Evolutionary conservation across 2,329 filamentous ascomycete genomes (phyloP), one percentile per base, ranked within the genome.

Genomic region (Botrytis aclada): DNA sequence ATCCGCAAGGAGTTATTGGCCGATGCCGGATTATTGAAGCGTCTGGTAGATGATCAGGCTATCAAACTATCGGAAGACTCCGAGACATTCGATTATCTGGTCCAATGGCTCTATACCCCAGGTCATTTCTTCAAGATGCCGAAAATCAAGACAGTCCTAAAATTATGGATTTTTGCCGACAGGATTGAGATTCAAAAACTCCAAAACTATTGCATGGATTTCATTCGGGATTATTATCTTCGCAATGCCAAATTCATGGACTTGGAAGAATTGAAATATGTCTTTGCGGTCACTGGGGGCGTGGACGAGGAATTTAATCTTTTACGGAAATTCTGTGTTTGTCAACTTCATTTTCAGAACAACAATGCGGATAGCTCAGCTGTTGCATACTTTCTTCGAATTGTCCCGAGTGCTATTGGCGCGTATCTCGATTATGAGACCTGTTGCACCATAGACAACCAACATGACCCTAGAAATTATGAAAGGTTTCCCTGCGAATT

Each of bases 61-160:
- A 12, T 51, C 14, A 6, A 12, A 3, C 22, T n/a, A 1, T 4
- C 5, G 0, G 25, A 51, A n/a, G 22, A 14, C 1, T 25, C 9
- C n/a, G 47, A 54, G 25, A n/a, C 1, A 16, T 6, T 54, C 12
- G 47, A 54, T 16, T 54, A 7, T 6, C 10, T 54, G 2, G 25
- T 54, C 47, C 47, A 54, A 54, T 54, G 25, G 47, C 47, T 54
- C 47, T 54, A 54, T 54, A 29, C 47, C 5, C 25, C 25, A 14
- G 47, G 47, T n/a, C 2, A 7, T 16, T 54, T 54, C 47, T n/a
- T 29, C 25, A 54, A 29, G 47, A 25, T 54, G 12, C 47, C 47
- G 5, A 5, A n/a, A n/a, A 54, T 54, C 25, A 54, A 54, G 7
- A 54, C 12, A 54, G 12, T 54, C 2, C 25, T 54, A 9, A 16